These are phyloP conservation scores for Xylaria grammica DNA, from an alignment of 495 filamentous ascomycete species.

Conservation along the genomic window DNA sequence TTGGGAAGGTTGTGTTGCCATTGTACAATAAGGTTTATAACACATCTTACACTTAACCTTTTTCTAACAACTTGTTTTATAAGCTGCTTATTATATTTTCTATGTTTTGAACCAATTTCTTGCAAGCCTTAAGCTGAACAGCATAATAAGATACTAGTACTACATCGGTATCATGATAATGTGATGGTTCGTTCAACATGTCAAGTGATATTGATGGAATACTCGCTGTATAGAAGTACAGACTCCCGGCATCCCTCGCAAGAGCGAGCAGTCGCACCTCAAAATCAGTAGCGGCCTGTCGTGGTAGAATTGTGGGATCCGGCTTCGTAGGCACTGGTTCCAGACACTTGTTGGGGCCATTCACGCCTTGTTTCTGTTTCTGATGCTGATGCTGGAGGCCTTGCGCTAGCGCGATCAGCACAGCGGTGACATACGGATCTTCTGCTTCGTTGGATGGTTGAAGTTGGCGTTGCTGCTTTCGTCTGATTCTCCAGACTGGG, in stretches of 20 bases:
- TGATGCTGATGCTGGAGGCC: background rate
- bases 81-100: background rate
- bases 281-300: background rate
- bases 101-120: background rate
- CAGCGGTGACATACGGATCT: background rate
- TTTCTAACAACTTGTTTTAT: background rate
- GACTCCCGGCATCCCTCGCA: background rate
- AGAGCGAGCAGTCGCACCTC: background rate
- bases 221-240: background rate
- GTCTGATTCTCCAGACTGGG: constrained; percentile 3
- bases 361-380: constrained; percentile 1
- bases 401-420: background rate
- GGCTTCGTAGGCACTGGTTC: background rate
- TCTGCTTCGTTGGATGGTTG: constrained; percentile 1
- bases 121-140: background rate
- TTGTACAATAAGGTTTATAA: too few species aligned
- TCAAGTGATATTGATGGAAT: background rate
- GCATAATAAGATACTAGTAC: background rate
- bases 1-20: too few species aligned
- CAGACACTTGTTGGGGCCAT: background rate
- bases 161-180: background rate
- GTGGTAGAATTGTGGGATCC: background rate
- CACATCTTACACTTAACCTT: too few species aligned
- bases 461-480: background rate
- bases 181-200: background rate